Evolutionary conservation across 202 grass and related monocot species (phyloP), one percentile per base, ranked within the genome.

Genomic region (Carex arenaria): DNA sequence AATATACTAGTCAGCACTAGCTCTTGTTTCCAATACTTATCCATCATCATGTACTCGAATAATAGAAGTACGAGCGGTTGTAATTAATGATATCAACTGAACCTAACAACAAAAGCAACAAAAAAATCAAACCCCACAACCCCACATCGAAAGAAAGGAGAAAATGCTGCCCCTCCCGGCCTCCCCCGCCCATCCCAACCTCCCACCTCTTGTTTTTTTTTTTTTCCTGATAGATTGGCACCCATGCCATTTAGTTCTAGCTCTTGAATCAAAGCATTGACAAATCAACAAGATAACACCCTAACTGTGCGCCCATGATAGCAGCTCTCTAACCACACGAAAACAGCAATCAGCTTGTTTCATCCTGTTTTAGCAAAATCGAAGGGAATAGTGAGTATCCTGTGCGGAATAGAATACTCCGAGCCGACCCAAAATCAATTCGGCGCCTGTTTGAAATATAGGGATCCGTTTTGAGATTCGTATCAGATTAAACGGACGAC

Each of bases 1-100:
- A 80, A 32, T 78, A 78, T 78, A 53, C 30, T 36, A 64, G 54
- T 63, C 77, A 61, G n/a, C 56, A 63, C 8, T 64, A 76, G 8
- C 42, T 45, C 42, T 45, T 45, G 42, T 8, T 38, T 70, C 36
- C 66, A 22, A 70, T n/a, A 70, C 36, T 42, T 36, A 49, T 70
- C 15, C 66, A 70, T 18, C 28, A 70, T 31, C 22, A 28, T 36
- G 36, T 70, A 38, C 66, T 42, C 7, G 36, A 32, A 15, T 10
- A 6, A 26, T 9, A 42, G 42, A 69, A 42, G 17, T 36, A 67
- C 38, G 14, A 67, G 15, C 17, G 31, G 31, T 67, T 38, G 13
- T 18, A 18, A 36, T 38, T n/a, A 38, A 17, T 40, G 65, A 68
- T 17, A 26, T 43, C 31, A 75, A 77, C 56, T 49, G 40, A 80